phyloP scores from a whole-genome alignment of 1,284 basidiomycete genomes.

The Malassezia psittaci region DNA sequence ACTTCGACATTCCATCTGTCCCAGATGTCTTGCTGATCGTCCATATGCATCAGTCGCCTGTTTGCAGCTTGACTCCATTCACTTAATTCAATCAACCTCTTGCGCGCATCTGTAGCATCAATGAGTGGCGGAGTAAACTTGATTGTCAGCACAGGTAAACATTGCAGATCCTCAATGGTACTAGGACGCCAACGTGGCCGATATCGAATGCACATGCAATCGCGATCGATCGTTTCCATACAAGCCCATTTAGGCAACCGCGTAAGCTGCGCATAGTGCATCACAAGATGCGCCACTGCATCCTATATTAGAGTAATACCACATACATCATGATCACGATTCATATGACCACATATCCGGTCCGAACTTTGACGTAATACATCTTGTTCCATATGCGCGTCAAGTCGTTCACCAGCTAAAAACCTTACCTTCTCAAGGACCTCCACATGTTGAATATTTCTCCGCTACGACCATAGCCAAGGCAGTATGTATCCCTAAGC shows the following conservation, averaged over 20 bases:
- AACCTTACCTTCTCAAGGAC: too few relatives aligned
- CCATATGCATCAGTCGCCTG: neutral
- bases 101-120: slow-evolving; percentile 3
- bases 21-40: neutral
- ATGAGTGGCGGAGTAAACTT: slow-evolving; percentile 10
- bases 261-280: slow-evolving; percentile 3
- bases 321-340: slow-evolving; percentile 11
- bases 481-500: too few relatives aligned
- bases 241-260: slow-evolving; percentile 4
- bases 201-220: slow-evolving; percentile 4
- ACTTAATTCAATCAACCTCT: slow-evolving; percentile 11
- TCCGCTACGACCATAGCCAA: too few relatives aligned
- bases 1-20: neutral
- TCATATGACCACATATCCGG: slow-evolving; percentile 17
- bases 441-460: too few relatives aligned
- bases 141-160: neutral
- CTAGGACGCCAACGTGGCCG: neutral
- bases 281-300: slow-evolving; percentile 10
- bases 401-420: neutral
- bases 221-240: slow-evolving; percentile 5
- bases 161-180: neutral
- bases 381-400: neutral
- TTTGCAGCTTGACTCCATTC: slow-evolving; percentile 5
- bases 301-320: neutral
- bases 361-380: neutral